Conservation (phyloP, 768 basidiomycete species). For the Russula abietina region DNA sequence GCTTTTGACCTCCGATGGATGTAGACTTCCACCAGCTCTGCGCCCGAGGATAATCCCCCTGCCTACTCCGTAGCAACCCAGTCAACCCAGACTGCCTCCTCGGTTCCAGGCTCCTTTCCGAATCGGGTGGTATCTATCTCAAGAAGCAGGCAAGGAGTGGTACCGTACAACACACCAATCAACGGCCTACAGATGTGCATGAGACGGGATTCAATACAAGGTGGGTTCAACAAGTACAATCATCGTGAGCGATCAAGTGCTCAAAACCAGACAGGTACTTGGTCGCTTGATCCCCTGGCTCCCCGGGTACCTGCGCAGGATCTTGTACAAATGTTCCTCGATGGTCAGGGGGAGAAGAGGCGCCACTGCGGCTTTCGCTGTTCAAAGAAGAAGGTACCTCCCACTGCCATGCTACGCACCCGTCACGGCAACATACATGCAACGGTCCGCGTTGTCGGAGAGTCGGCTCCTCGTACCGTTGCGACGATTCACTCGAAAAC, state of each 20-base stretch:
- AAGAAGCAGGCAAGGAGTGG: neutral
- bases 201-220: constrained; percentile 6
- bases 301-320: neutral
- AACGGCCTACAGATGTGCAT: constrained; percentile 16
- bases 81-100: neutral
- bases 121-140: neutral
- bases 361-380: neutral
- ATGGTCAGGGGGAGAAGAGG: constrained; percentile 1
- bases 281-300: constrained; percentile 19
- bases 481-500: constrained; percentile 13
- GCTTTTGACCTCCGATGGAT: neutral
- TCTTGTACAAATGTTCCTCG: constrained; percentile 13
- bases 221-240: neutral
- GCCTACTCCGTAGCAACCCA: constrained; percentile 12
- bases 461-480: constrained; percentile 8
- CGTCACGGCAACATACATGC: constrained; percentile 17
- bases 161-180: constrained; percentile 2
- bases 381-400: neutral
- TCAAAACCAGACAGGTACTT: constrained; percentile 14
- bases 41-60: neutral
- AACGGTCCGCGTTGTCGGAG: constrained; percentile 11
- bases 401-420: constrained; percentile 12
- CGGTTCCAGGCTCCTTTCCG: neutral
- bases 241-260: neutral
- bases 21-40: neutral